phyloP scores from a whole-genome alignment of 768 basidiomycete species.

The Amanita subjunquillea region DNA sequence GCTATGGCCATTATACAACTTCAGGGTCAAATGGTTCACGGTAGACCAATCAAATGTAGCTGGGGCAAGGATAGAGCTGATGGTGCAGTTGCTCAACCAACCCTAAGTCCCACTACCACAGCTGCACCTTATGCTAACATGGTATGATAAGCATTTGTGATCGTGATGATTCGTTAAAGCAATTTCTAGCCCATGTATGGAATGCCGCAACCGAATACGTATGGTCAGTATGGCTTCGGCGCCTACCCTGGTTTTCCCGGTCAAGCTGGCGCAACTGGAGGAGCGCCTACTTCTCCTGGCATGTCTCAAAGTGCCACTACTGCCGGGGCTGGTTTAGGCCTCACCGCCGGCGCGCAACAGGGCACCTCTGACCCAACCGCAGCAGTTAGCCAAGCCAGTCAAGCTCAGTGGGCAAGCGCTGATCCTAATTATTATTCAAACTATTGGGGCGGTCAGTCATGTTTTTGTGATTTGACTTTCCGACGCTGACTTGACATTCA shows the following conservation, averaged over 20 bases:
- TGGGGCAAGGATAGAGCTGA: conserved; percentile 96
- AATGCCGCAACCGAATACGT: conserved; percentile 74
- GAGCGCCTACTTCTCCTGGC: conserved; percentile 41
- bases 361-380: conserved; percentile 45
- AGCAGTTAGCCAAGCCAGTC: conserved; percentile 45
- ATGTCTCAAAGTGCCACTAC: conserved; percentile 48
- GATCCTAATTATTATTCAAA: conserved; percentile 75
- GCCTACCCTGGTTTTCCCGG: conserved; percentile 65
- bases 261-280: conserved; percentile 38
- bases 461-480: conserved; percentile 5
- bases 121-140: conserved; percentile 71
- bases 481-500: conserved; percentile 16
- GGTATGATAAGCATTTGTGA: conserved; percentile 34
- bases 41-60: conserved; percentile 93
- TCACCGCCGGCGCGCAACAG: conserved; percentile 48
- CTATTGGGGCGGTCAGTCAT: conserved; percentile 70
- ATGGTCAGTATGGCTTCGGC: conserved; percentile 73
- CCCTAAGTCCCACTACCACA: conserved; percentile 48
- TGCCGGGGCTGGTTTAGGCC: conserved; percentile 44
- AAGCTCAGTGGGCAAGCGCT: conserved; percentile 68
- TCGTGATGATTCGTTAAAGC: conserved; percentile 3
- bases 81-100: conserved; percentile 45
- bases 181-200: conserved; percentile 71
- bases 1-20: conserved; percentile 97
- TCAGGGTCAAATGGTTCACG: conserved; percentile 95